Conservation (phyloP, 805 yeast species). For the Wickerhamomyces mucosus region DNA sequence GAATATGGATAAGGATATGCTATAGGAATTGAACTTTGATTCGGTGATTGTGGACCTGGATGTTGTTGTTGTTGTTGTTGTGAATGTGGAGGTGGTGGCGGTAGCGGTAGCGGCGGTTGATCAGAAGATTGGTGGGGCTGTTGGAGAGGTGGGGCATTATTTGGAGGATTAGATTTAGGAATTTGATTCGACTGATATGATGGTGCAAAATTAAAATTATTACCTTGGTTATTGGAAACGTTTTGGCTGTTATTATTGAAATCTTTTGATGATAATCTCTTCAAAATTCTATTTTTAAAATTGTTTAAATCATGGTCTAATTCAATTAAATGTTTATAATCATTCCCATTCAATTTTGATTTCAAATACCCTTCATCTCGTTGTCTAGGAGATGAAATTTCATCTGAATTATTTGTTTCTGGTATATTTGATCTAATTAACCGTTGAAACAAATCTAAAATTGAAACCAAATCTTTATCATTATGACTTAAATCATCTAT, state of each 20-base stretch:
- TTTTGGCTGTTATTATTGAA: neutral
- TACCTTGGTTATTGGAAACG: too few relatives aligned
- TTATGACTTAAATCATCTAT: slow-evolving; percentile 37
- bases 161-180: slow-evolving; percentile 5
- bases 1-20: slow-evolving; percentile 18
- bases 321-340: neutral
- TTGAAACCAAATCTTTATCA: slow-evolving; percentile 42
- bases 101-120: too few relatives aligned
- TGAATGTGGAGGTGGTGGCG: too few relatives aligned
- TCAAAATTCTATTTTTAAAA: neutral
- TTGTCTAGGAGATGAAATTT: too few relatives aligned
- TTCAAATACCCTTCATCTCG: too few relatives aligned
- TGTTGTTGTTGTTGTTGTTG: slow-evolving; percentile 2
- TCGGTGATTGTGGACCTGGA: slow-evolving; percentile 7
- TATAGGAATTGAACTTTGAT: slow-evolving; percentile 9
- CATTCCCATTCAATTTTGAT: neutral
- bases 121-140: neutral
- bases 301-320: neutral
- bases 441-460: slow-evolving; percentile 37
- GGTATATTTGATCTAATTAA: slow-evolving; percentile 14
- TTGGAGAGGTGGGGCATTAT: slow-evolving; percentile 1
- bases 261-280: neutral
- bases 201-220: slow-evolving; percentile 15
- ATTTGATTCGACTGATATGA: slow-evolving; percentile 15
- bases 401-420: too few relatives aligned